A percentile compares a stretch with the other conserved stretches of the same genome.
phyloP scores from a whole-genome alignment of 768 basidiomycete genomes.

The Dendrothele bispora region DNA sequence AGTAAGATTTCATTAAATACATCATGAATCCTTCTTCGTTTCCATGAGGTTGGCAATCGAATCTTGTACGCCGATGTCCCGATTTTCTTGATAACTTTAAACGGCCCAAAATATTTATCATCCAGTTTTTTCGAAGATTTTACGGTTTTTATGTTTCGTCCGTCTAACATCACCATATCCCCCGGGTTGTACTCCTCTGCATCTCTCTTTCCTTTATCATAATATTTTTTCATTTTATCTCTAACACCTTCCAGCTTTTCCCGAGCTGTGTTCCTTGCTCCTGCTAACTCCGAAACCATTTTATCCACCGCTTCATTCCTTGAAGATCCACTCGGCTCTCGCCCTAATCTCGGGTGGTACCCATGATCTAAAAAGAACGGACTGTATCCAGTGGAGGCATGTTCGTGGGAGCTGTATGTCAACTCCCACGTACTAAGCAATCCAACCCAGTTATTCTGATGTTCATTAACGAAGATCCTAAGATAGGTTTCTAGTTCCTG shows the following conservation, averaged over 20 bases:
- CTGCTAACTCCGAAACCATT: too few species aligned
- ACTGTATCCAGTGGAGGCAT: too few species aligned
- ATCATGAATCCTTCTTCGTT: constrained; percentile 23
- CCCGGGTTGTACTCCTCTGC: constrained; percentile 12
- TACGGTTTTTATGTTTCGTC: constrained; percentile 20
- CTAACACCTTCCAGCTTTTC: constrained; percentile 19
- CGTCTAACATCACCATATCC: constrained; percentile 26
- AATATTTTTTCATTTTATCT: constrained; percentile 23
- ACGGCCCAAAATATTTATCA: constrained; percentile 18
- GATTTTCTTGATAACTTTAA: constrained; percentile 20
- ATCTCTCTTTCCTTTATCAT: constrained; percentile 7
- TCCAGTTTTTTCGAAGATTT: constrained; percentile 25
- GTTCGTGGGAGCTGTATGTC: too few species aligned
- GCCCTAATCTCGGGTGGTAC: too few species aligned
- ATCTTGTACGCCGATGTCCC: constrained; percentile 20
- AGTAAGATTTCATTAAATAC: constrained; percentile 19
- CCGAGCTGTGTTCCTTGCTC: too few species aligned
- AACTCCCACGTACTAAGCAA: too few species aligned
- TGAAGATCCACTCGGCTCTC: too few species aligned
- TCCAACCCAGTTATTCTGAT: too few species aligned
- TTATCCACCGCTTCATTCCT: too few species aligned
- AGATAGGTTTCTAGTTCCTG: too few species aligned
- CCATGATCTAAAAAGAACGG: too few species aligned
- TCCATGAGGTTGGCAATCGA: constrained; percentile 20
- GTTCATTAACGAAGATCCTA: too few species aligned